Conservation (phyloP, 2,329 filamentous ascomycete genomes). For the Colletotrichum plurivorum region DNA sequence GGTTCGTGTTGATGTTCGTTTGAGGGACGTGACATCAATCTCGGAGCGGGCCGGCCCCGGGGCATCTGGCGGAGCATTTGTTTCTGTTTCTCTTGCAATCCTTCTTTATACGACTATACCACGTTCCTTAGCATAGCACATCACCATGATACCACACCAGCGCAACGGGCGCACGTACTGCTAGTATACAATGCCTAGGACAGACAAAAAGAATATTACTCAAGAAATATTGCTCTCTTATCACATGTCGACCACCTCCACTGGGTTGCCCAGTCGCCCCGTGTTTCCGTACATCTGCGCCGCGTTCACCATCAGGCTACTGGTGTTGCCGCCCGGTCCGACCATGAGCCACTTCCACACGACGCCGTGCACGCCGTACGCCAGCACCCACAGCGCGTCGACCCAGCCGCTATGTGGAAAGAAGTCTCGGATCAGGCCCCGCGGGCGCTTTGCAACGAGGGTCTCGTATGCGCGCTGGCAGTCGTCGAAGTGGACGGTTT, state of each 20-base stretch:
- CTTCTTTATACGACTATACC: constrained; percentile 17
- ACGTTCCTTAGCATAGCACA: constrained; percentile 39
- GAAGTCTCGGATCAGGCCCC: constrained; percentile 61
- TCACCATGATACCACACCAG: constrained; percentile 40
- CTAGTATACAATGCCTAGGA: constrained; percentile 5
- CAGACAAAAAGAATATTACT: background rate
- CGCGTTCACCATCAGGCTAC: constrained; percentile 70
- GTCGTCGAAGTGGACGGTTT: constrained; percentile 81
- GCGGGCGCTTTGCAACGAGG: constrained; percentile 63
- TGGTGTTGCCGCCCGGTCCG: constrained; percentile 64
- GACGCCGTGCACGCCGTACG: constrained; percentile 61
- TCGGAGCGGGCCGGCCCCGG: constrained; percentile 24
- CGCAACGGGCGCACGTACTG: constrained; percentile 39
- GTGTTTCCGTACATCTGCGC: constrained; percentile 69
- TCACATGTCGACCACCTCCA: constrained; percentile 54
- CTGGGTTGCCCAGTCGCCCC: constrained; percentile 60
- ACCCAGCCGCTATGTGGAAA: constrained; percentile 62
- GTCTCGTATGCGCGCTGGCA: constrained; percentile 80
- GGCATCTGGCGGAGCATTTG: constrained; percentile 36
- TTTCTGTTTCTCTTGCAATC: background rate
- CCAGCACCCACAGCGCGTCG: constrained; percentile 60
- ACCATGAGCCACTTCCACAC: constrained; percentile 71
- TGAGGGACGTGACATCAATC: constrained; percentile 1
- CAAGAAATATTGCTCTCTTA: background rate
- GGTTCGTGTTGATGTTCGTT: constrained; percentile 32